Base-by-base conservation (phyloP, 139 green algal genomes). In the Prasinococcaceae sp. region DNA sequence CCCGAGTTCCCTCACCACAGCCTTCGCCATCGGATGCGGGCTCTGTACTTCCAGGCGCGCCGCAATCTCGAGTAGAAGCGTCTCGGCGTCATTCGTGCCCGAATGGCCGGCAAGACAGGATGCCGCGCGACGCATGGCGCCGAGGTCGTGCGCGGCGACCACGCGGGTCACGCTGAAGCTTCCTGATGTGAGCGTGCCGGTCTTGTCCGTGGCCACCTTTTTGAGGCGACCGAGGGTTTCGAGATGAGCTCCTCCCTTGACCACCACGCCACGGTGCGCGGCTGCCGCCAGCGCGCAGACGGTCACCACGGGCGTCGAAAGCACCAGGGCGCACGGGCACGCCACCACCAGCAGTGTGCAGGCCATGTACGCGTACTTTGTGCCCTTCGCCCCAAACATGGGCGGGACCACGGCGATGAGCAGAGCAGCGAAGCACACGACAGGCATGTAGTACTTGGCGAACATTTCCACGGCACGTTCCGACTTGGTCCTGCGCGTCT, bases 261-360 rank as follows among this genome's bases (percentile, higher is more conserved):
- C 65, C 9, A 93, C 55, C 35, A 93, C 72, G 8, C 78, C 79
- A 26, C 73, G 47, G 16, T 55, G 55, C 4, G 72, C 74, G 12
- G 68, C 68, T 1, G 55, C 29, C 1, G 79, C 63, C 6, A 86
- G 42, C 2, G 50, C 79, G 8, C 55, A 70, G 16, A 89, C 70
- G 17, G 69, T 63, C 3, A 67, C 56, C 6, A 88, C 72, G 14
- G 83, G 83, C 10, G 82, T 90, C 25, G 70, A 79, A n/a, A 93
- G 73, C 27, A 92, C 80, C 24, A 93, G 65, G 16, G 83, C 82
- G 53, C 83, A 93, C 25, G 83, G 83, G 64, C 83, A 90, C 19
- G 80, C 79, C 4, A 70, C 77, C 10, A 92, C 82, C 12, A 92
- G 66, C 23, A 92, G 58, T 24, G 85, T 67, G 38, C 88, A 62